Evolutionary conservation across 106 monocot species (phyloP), one percentile per base, ranked within the genome.

Genomic region (Dactylorhiza incarnata): DNA sequence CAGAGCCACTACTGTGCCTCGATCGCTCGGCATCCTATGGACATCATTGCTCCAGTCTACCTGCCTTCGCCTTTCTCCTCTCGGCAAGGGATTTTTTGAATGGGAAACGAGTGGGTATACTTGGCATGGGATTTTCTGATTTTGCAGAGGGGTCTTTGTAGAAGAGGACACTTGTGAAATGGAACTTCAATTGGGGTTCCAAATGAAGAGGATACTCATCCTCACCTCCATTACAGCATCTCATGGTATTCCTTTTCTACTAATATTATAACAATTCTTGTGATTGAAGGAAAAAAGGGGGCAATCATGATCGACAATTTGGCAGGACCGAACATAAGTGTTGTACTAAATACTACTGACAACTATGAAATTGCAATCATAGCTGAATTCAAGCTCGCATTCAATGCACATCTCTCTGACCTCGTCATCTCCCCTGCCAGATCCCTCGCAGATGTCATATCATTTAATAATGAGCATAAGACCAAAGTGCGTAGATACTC

Each of bases 361-460:
- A 89, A 81, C 46, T 87, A 83, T 6, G 4, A 15, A 5, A 17
- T 16, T 16, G 80, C 71, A 0, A 15, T 85, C 62, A 56, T 78
- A 14, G 84, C 89, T 0, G 87, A 93, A 70, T 93, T 93, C 81
- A 89, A 93, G 84, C n/a, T 85, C 8, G n/a, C n/a, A n/a, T n/a
- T n/a, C n/a, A n/a, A n/a, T n/a, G n/a, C n/a, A n/a, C n/a, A n/a
- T n/a, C n/a, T 68, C 16, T 72, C 83, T 16, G 79, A 89, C n/a
- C 67, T 93, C 48, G 10, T 73, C 3, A 25, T 22, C 43, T 89
- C 93, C 0, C 86, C 83, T 15, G 87, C 89, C 8, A 85, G 87
- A 45, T 81, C 89, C 62, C 82, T 93, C 9, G 73, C 75, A 16
- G 85, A 93, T 44, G 68, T 87, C 2, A 93, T 93, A 65, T 76